Percentiles rank a stretch among this genome's conserved stretches.
Conservation (phyloP, 495 filamentous ascomycete genomes). For the Aspergillus campestris region DNA sequence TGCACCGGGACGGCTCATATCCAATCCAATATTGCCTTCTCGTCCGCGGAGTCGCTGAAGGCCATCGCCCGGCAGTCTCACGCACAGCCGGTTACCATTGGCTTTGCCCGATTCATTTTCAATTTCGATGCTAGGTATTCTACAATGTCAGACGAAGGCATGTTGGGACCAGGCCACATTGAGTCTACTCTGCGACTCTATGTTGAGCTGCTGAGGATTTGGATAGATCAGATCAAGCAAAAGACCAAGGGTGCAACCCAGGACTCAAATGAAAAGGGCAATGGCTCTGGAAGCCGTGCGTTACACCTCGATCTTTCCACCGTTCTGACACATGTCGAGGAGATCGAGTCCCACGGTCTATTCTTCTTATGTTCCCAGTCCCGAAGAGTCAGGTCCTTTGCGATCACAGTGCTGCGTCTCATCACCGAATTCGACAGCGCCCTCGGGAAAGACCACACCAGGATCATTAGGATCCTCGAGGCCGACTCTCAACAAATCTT, state of each 20-base stretch:
- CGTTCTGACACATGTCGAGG: slow-evolving; percentile 86
- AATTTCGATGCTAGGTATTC: slow-evolving; percentile 95
- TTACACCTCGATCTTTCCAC: slow-evolving; percentile 80
- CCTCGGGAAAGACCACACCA: slow-evolving; percentile 66
- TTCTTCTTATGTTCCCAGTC: slow-evolving; percentile 98
- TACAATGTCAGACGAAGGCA: slow-evolving; percentile 95
- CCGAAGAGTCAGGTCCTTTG: slow-evolving; percentile 75
- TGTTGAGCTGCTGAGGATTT: slow-evolving; percentile 87
- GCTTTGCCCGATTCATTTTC: slow-evolving; percentile 95
- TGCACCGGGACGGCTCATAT: slow-evolving; percentile 97
- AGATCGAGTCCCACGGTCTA: slow-evolving; percentile 93
- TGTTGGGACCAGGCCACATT: slow-evolving; percentile 91
- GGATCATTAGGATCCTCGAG: slow-evolving; percentile 87
- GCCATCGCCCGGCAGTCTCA: slow-evolving; percentile 89
- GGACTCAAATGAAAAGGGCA: slow-evolving; percentile 46
- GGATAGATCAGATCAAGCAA: slow-evolving; percentile 90
- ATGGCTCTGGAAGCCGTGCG: slow-evolving; percentile 46
- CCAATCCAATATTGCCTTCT: slow-evolving; percentile 81
- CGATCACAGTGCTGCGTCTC: slow-evolving; percentile 82
- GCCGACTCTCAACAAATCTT: slow-evolving; percentile 81
- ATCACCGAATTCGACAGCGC: slow-evolving; percentile 92
- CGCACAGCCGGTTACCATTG: slow-evolving; percentile 92
- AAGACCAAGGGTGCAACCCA: slow-evolving; percentile 67
- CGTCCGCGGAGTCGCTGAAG: slow-evolving; percentile 87
- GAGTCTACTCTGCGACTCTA: slow-evolving; percentile 90